These are phyloP conservation scores for Suillus spraguei DNA, from an alignment of 768 basidiomycete species.

Conservation along the genomic window DNA sequence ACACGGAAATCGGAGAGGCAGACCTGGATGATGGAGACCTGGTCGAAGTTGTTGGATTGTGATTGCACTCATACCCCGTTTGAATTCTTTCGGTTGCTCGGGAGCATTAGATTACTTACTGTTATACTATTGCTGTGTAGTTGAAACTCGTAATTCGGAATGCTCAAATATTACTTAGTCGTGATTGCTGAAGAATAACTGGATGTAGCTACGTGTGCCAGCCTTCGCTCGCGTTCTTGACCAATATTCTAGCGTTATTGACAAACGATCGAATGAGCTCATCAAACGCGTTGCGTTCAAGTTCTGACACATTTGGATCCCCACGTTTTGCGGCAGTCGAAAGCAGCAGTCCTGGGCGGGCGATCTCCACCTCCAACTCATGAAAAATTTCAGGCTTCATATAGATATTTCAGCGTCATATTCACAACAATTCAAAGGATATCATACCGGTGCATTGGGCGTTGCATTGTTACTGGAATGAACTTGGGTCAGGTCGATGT, in stretches of 20 bases:
- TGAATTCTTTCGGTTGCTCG: not conserved
- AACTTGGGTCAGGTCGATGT: slow-evolving; percentile 94
- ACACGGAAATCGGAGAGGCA: slow-evolving; percentile 60
- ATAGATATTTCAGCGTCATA: not conserved
- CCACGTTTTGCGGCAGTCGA: slow-evolving; percentile 70
- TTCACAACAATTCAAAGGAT: slow-evolving; percentile 1
- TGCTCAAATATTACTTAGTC: not conserved
- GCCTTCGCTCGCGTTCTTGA: slow-evolving; percentile 68
- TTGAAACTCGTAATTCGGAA: not conserved
- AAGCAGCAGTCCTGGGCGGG: slow-evolving; percentile 70
- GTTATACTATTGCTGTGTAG: slow-evolving; percentile 3
- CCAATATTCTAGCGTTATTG: slow-evolving; percentile 89
- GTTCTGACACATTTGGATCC: slow-evolving; percentile 58
- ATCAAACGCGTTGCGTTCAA: slow-evolving; percentile 79
- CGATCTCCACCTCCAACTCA: slow-evolving; percentile 90
- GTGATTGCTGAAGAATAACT: not conserved
- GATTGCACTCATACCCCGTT: slow-evolving; percentile 12
- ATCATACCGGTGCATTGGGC: slow-evolving; percentile 52
- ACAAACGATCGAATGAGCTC: slow-evolving; percentile 91
- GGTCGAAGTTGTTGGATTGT: slow-evolving; percentile 72
- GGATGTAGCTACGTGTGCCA: slow-evolving; percentile 35
- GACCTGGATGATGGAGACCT: slow-evolving; percentile 82
- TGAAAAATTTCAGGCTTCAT: slow-evolving; percentile 64
- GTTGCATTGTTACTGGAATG: slow-evolving; percentile 46
- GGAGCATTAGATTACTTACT: not conserved